Percentiles rank a stretch among this genome's conserved stretches.
Evolutionary conservation across 2,329 filamentous ascomycete genomes (phyloP).

Genomic region (Diaporthe citri): DNA sequence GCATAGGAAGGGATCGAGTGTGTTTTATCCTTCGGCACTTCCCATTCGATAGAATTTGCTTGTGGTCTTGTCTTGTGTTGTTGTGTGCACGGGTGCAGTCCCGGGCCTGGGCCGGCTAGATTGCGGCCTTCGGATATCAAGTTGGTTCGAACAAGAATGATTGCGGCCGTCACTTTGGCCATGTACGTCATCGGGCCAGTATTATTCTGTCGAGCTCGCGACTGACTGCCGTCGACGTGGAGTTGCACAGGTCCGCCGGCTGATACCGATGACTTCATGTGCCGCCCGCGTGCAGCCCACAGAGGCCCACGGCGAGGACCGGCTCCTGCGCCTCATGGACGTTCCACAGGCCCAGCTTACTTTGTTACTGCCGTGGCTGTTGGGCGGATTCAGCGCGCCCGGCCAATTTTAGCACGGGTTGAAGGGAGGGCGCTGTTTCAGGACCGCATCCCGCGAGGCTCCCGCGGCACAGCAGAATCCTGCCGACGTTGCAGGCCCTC

Average conservation of each 20-base stretch:
- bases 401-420: constrained; percentile 10
- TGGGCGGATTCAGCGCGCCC: constrained; percentile 16
- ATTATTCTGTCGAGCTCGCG: background rate
- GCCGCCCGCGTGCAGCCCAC: background rate
- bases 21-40: background rate
- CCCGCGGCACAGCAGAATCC: constrained; percentile 21
- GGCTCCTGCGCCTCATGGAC: background rate
- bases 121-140: background rate
- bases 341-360: constrained; percentile 14
- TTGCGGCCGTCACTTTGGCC: background rate
- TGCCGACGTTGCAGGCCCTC: background rate
- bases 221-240: background rate
- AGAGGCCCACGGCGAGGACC: background rate
- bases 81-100: background rate
- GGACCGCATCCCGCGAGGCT: constrained; percentile 20
- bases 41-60: background rate
- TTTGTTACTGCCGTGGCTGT: background rate
- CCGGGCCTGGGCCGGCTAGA: background rate
- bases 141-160: background rate
- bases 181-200: background rate
- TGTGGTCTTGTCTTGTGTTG: background rate
- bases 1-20: background rate
- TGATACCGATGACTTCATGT: constrained; percentile 16
- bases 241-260: background rate
- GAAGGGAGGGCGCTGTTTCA: background rate